Conservation (phyloP, 768 basidiomycete genomes). For the Pluteus cervinus region DNA sequence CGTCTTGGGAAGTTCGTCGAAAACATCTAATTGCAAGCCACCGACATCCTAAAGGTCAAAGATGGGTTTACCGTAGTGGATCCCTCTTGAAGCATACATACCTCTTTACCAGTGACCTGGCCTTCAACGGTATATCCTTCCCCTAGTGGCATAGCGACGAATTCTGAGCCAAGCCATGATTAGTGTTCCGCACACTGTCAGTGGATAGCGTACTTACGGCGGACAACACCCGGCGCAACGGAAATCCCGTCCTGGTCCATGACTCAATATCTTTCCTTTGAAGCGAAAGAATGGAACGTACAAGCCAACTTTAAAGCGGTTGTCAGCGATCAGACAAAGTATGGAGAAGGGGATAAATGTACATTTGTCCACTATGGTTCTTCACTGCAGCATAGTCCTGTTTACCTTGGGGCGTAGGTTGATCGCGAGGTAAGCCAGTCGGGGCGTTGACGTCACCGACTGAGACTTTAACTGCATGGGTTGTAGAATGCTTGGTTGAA, state of each 20-base stretch:
- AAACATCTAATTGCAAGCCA: too few relatives aligned
- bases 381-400: constrained; percentile 19
- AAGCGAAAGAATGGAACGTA: constrained; percentile 6
- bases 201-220: constrained; percentile 14
- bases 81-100: constrained; percentile 3
- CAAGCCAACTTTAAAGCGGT: constrained; percentile 10
- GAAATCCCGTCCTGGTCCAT: constrained; percentile 17
- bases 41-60: too few relatives aligned
- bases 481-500: neutral
- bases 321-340: neutral
- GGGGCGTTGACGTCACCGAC: constrained; percentile 22
- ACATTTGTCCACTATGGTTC: constrained; percentile 10
- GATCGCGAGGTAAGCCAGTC: constrained; percentile 14
- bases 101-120: constrained; percentile 16
- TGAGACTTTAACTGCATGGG: constrained; percentile 21
- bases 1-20: too few relatives aligned
- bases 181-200: too few relatives aligned
- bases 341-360: constrained; percentile 4
- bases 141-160: constrained; percentile 19
- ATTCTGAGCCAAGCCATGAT: constrained; percentile 10
- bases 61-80: too few relatives aligned
- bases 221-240: constrained; percentile 14
- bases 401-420: constrained; percentile 8
- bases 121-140: constrained; percentile 16
- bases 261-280: neutral